Conservation (phyloP, 108 stramenopile species). For the Pseudonitzschia multiseries region DNA sequence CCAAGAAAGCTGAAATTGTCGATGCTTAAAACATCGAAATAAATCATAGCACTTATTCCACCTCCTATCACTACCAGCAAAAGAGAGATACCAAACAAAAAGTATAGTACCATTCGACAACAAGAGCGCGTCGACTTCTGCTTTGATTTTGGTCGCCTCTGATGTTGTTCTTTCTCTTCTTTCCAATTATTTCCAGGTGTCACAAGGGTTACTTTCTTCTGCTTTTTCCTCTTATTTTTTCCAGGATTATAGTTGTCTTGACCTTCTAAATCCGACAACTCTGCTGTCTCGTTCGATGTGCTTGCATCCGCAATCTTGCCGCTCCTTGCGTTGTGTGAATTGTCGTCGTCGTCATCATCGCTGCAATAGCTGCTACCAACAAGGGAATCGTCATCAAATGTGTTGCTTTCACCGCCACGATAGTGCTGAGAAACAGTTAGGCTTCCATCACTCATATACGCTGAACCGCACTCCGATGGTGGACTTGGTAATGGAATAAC, state of each 20-base stretch:
- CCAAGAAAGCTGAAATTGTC: background rate
- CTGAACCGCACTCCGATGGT: conserved; percentile 10
- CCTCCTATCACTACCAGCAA: conserved; percentile 6
- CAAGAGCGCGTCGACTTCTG: background rate
- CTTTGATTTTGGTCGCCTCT: background rate
- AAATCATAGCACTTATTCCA: background rate
- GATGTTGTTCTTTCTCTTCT: background rate
- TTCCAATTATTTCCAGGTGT: background rate
- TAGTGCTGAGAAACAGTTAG: background rate
- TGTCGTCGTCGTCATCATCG: background rate
- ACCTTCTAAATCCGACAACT: background rate
- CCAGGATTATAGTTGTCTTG: background rate
- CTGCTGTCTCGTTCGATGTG: background rate
- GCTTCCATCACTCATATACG: conserved; percentile 1
- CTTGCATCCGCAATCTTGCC: background rate
- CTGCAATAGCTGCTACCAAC: background rate
- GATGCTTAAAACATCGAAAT: conserved; percentile 1
- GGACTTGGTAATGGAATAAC: conserved; percentile 8
- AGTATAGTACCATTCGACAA: background rate
- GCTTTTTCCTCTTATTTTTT: background rate
- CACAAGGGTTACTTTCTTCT: background rate
- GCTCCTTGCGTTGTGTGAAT: background rate
- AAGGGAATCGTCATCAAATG: background rate
- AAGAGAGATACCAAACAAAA: conserved; percentile 2
- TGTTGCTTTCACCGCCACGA: background rate